Base-by-base conservation (phyloP, 2,329 filamentous ascomycete genomes). In the Fusarium tuaranense region DNA sequence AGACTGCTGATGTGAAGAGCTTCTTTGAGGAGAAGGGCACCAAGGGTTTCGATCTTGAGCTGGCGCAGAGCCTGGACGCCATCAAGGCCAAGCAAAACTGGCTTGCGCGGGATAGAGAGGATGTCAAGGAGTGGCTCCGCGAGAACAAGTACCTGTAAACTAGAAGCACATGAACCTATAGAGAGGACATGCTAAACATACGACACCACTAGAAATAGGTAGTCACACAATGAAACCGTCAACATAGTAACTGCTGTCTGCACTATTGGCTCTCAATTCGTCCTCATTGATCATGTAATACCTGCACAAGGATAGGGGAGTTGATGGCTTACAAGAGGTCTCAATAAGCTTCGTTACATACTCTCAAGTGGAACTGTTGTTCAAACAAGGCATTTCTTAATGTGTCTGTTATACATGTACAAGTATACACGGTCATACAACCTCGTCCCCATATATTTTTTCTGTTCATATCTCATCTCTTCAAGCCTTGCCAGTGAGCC, bases 11-110 rank as follows among this genome's bases (percentile, higher is more conserved):
- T 70, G 92, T 98, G 27, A 88, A 96, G 82, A 86, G 87, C 7
- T 98, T 98, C 89, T 98, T 98, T 81, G 87, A 87, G 38, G 86
- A 89, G 74, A 95, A 94, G 87, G 94, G 94, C 81, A 97, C 93
- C 70, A 97, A 88, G 83, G 90, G 95, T 51, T 98, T 95, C 80
- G 94, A 97, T 80, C 92, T 95, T 81, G 92, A 94, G 59, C 87
- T 98, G 68, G 94, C 95, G n/a, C 96, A 98, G 87, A 96, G 93
- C 82, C 88, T 93, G 76, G 96, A 98, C 82, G 88, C 92, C 5
- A 93, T 98, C 79, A 90, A 90, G 71, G 95, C 95, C 65, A 98
- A 98, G 90, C 78, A 79, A 71, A 78, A 74, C 88, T 92, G 78
- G 89, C 91, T 69, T 16, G 65, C 70, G 1, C 69, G 77, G 34